Conservation (phyloP, 2,329 filamentous ascomycete genomes). For the Aspergillus fumigatus region DNA sequence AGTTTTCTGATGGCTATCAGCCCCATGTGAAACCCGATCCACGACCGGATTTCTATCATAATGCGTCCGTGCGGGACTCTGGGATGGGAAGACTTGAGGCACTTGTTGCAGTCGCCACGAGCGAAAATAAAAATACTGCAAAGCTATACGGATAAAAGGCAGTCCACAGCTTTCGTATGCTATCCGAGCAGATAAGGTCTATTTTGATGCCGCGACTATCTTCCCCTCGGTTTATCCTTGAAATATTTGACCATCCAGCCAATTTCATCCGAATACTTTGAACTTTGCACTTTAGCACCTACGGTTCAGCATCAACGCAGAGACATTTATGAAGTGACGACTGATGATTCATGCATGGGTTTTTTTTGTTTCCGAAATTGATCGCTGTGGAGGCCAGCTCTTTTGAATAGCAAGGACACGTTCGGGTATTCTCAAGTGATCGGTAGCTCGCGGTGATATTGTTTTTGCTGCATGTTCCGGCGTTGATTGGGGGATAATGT, state of each 20-base stretch:
- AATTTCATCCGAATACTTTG: background rate
- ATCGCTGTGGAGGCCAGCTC: constrained; percentile 10
- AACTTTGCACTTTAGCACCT: constrained; percentile 7
- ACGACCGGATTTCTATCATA: constrained; percentile 25
- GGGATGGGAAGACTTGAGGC: constrained; percentile 48
- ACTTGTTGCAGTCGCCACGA: constrained; percentile 48
- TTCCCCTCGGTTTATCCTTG: background rate
- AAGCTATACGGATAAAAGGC: constrained; percentile 28
- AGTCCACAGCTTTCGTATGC: background rate
- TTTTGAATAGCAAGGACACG: background rate
- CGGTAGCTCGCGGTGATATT: constrained; percentile 1
- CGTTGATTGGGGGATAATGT: constrained; percentile 23
- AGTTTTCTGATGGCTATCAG: constrained; percentile 27
- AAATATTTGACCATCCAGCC: constrained; percentile 12
- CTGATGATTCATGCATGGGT: constrained; percentile 33
- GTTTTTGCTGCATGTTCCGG: constrained; percentile 29
- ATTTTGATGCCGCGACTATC: background rate
- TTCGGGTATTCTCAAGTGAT: constrained; percentile 1
- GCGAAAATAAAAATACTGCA: constrained; percentile 38
- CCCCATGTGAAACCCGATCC: constrained; percentile 24
- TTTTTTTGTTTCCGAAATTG: constrained; percentile 17
- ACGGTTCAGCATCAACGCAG: constrained; percentile 11
- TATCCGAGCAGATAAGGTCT: background rate
- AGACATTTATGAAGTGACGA: constrained; percentile 33
- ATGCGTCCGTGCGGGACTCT: constrained; percentile 25